A percentile compares a stretch with the other conserved stretches of the same genome.
Conservation (phyloP, 1,284 basidiomycete genomes). For the Takashimella koratensis region DNA sequence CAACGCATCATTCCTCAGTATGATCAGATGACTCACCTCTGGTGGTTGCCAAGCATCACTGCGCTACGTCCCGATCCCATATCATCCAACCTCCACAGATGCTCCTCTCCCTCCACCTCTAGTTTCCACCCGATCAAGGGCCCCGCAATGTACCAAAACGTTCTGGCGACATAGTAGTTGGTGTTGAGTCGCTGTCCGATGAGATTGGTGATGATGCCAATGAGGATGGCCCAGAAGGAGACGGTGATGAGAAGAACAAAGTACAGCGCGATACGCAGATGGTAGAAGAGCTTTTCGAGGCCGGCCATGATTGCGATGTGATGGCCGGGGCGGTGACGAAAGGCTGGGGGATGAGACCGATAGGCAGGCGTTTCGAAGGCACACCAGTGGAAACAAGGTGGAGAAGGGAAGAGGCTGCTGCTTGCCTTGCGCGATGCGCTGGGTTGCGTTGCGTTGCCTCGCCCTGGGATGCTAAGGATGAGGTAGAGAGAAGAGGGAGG, state of each 20-base stretch:
- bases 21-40: slow-evolving; percentile 57
- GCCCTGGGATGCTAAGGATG: too few relatives aligned
- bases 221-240: slow-evolving; percentile 70
- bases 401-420: neutral
- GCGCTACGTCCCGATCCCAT: slow-evolving; percentile 52
- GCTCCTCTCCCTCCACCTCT: slow-evolving; percentile 79
- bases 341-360: too few relatives aligned
- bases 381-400: too few relatives aligned
- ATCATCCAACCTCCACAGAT: slow-evolving; percentile 57
- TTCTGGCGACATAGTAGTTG: slow-evolving; percentile 78
- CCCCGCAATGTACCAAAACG: slow-evolving; percentile 72
- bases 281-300: slow-evolving; percentile 38
- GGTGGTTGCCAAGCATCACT: slow-evolving; percentile 88
- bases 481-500: neutral
- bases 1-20: neutral
- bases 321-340: too few relatives aligned
- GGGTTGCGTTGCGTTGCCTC: too few relatives aligned
- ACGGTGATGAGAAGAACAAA: slow-evolving; percentile 67
- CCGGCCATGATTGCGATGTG: slow-evolving; percentile 22
- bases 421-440: too few relatives aligned
- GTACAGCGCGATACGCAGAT: slow-evolving; percentile 68
- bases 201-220: slow-evolving; percentile 66
- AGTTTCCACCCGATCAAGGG: slow-evolving; percentile 70
- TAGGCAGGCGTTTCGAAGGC: too few relatives aligned
- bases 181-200: slow-evolving; percentile 73